Evolutionary conservation across 2,329 filamentous ascomycete genomes (phyloP), one percentile per base, ranked within the genome.

Genomic region (Phoma sp.): DNA sequence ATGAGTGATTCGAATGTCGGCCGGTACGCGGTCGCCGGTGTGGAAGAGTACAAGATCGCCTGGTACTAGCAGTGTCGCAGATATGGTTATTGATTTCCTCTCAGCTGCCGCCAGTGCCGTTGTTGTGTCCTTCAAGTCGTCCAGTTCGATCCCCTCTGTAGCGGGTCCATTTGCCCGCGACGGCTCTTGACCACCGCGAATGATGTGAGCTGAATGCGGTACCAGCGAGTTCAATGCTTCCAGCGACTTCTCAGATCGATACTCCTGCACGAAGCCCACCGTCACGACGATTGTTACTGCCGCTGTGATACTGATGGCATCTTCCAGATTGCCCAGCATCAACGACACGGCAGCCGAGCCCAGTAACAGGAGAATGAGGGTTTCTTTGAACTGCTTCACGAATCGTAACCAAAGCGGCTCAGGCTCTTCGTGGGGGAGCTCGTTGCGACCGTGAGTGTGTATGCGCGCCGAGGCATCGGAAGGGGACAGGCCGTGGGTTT

Each of bases 261-360:
- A 99, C 77, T 99, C 95, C 73, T 99, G 95, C 46, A 98, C 87
- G 66, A 99, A 99, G 2, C 93, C 95, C 34, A 99, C 95, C 0
- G 89, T 90, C 20, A 99, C 93, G 5, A 99, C 95, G 65, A 99
- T 99, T 21, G 93, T 96, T 18, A 99, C 95, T 2, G 95, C 95
- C 26, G 96, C 87, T 0, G 93, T 90, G 69, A 99, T 99, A 75
- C 93, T 98, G 66, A 99, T 79, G 5, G 93, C 93, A 78, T 99
- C 96, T 67, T 98, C 93, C 71, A 88, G 87, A 71, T 99, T 99
- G 45, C 93, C 92, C 75, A 99, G 89, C 36, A 98, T 76, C 42
- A 98, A 85, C 0, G 93, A 98, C 32, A 96, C 89, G 15, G 84
- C 88, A 0, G 95, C 93, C 3, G 95, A 98, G 6, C 87, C 90